These are phyloP conservation scores for Cylindrodendrum hubeiense DNA, from an alignment of 2,329 filamentous ascomycete genomes.

Conservation along the genomic window DNA sequence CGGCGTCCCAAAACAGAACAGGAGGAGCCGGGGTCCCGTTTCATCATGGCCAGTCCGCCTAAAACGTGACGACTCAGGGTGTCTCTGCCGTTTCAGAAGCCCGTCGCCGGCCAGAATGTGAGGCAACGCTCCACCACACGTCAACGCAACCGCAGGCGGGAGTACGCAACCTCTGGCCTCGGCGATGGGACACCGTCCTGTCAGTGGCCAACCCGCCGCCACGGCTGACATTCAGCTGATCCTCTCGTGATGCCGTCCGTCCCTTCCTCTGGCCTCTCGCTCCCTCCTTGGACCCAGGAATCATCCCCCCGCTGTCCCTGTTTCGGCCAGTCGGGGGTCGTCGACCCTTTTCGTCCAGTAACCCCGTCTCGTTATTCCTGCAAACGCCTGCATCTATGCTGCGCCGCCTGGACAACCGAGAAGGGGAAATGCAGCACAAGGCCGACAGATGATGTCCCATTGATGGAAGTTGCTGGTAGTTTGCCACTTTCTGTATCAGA, in stretches of 20 bases:
- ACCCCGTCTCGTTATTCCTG: neutral
- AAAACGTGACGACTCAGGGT: slow-evolving; percentile 15
- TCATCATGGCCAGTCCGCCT: slow-evolving; percentile 14
- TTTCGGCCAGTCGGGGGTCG: slow-evolving; percentile 13
- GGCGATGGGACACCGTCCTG: neutral
- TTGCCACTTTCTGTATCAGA: slow-evolving; percentile 3
- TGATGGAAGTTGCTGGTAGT: slow-evolving; percentile 4
- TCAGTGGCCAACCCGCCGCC: neutral
- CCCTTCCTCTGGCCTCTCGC: slow-evolving; percentile 1
- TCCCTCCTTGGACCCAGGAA: too few species aligned
- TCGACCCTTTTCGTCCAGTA: slow-evolving; percentile 1
- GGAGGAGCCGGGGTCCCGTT: slow-evolving; percentile 19
- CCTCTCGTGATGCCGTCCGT: slow-evolving; percentile 8
- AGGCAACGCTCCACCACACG: slow-evolving; percentile 7
- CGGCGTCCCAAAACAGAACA: slow-evolving; percentile 14
- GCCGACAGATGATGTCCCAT: slow-evolving; percentile 2
- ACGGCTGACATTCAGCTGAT: slow-evolving; percentile 9
- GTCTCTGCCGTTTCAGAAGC: slow-evolving; percentile 19
- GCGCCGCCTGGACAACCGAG: slow-evolving; percentile 8
- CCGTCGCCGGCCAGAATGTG: slow-evolving; percentile 12
- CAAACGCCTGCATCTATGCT: neutral
- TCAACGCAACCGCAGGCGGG: slow-evolving; percentile 1
- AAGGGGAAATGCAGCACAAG: neutral
- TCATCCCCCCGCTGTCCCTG: too few species aligned
- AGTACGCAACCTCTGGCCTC: neutral